Conservation (phyloP, 164 flowering plant species). For the Umbellularia californica region DNA sequence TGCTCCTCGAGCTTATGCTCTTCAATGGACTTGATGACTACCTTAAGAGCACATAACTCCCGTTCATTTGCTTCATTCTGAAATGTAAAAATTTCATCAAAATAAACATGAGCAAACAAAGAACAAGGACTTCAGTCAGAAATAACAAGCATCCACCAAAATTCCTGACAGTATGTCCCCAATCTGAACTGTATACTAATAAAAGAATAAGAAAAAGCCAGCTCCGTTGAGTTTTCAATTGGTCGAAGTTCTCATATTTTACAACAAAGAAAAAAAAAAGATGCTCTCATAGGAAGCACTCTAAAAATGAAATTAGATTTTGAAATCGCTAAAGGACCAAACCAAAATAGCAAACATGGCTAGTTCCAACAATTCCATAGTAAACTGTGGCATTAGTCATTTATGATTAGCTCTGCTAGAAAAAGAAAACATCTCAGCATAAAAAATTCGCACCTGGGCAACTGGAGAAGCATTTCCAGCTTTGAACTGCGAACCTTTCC, state of each 20-base stretch:
- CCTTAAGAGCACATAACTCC: slow-evolving; percentile 77
- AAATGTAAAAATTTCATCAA: neutral
- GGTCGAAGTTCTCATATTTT: neutral
- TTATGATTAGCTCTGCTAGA: too few species aligned
- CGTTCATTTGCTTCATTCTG: slow-evolving; percentile 81
- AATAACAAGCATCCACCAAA: neutral
- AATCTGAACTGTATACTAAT: neutral
- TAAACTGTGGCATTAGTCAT: too few species aligned
- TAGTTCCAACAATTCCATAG: too few species aligned
- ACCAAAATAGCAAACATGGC: too few species aligned
- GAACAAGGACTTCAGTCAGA: neutral
- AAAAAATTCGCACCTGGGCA: slow-evolving; percentile 44
- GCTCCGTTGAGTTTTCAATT: neutral
- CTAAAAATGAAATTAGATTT: too few species aligned
- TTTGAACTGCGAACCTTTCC: slow-evolving; percentile 58
- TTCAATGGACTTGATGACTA: slow-evolving; percentile 81
- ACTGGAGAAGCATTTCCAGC: slow-evolving; percentile 57
- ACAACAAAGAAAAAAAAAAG: too few species aligned
- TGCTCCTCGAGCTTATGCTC: slow-evolving; percentile 88
- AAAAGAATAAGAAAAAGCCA: too few species aligned
- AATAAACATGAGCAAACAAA: neutral
- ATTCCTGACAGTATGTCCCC: neutral
- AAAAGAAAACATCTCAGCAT: too few species aligned
- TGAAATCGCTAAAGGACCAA: too few species aligned
- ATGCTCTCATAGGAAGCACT: too few species aligned